Conservation (phyloP, 768 basidiomycete genomes). For the Suillus discolor region DNA sequence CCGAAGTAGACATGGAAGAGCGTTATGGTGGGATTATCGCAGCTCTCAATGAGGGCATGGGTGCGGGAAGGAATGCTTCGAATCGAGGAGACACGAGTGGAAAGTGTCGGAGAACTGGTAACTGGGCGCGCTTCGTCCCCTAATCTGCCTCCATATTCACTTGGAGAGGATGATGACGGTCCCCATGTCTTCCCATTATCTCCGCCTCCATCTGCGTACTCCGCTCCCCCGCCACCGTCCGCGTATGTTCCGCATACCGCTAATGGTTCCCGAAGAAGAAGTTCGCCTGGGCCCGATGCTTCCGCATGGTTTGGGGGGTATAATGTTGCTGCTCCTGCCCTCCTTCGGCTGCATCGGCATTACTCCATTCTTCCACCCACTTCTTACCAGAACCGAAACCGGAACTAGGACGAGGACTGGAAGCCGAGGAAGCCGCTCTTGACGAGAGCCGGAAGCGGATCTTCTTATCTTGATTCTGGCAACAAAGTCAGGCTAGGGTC, state of each 20-base stretch:
- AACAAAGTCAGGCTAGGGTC: conserved; percentile 26
- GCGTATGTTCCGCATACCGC: conserved; percentile 19
- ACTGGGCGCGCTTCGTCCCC: conserved; percentile 24
- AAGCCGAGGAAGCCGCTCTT: conserved; percentile 33
- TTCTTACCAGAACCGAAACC: conserved; percentile 22
- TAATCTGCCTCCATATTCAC: conserved; percentile 23
- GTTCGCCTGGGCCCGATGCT: conserved; percentile 32
- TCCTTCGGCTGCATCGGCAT: conserved; percentile 30
- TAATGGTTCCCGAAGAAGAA: conserved; percentile 16
- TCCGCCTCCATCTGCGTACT: conserved; percentile 16
- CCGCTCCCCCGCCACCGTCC: conserved; percentile 27
- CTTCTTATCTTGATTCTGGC: conserved; percentile 10
- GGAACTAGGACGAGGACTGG: conserved; percentile 31
- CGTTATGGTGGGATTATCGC: conserved; percentile 32
- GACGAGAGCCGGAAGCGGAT: conserved; percentile 8
- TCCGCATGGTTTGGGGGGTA: conserved; percentile 28
- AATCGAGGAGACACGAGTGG: conserved; percentile 30
- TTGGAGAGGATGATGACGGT: conserved; percentile 14
- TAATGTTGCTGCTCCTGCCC: conserved; percentile 24
- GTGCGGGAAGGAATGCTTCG: conserved; percentile 8
- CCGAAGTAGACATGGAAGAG: conserved; percentile 28
- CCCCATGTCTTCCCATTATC: conserved; percentile 24
- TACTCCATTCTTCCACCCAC: conserved; percentile 26
- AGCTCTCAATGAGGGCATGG: conserved; percentile 21
- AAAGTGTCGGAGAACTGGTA: conserved; percentile 10